Evolutionary conservation across 2,329 filamentous ascomycete genomes (phyloP).

Genomic region (Fusarium lyarnte): DNA sequence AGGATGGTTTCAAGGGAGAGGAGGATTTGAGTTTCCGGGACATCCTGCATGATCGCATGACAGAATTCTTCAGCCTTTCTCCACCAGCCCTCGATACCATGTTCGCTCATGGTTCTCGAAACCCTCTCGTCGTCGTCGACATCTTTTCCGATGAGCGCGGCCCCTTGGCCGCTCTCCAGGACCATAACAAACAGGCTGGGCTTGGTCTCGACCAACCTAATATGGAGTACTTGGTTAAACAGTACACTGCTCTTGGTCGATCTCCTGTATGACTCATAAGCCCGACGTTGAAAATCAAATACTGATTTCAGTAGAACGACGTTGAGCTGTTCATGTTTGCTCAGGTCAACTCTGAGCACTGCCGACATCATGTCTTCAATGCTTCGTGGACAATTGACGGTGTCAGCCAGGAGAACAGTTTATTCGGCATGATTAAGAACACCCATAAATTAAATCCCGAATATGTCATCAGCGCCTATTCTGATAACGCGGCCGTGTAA

Average conservation of each 20-base stretch:
- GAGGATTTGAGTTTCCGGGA: constrained; percentile 69
- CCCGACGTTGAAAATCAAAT: constrained; percentile 19
- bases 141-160: constrained; percentile 72
- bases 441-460: constrained; percentile 86
- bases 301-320: constrained; percentile 62
- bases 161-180: constrained; percentile 77
- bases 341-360: constrained; percentile 98
- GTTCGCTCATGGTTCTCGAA: constrained; percentile 75
- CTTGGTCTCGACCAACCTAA: constrained; percentile 88
- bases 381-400: constrained; percentile 96
- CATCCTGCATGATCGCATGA: constrained; percentile 92
- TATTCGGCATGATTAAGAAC: constrained; percentile 97
- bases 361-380: constrained; percentile 89
- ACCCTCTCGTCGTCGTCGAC: constrained; percentile 77
- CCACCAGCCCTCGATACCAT: constrained; percentile 77
- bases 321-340: constrained; percentile 99
- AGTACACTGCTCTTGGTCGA: constrained; percentile 58
- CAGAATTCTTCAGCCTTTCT: constrained; percentile 76
- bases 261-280: constrained; percentile 59
- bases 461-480: constrained; percentile 94
- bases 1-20: constrained; percentile 55
- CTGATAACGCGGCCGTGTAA: constrained; percentile 93
- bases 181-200: constrained; percentile 85
- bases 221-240: constrained; percentile 91
- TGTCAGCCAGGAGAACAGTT: constrained; percentile 76